These are phyloP conservation scores for Cladorrhinum samala DNA, from an alignment of 495 filamentous ascomycete genomes.

Conservation along the genomic window DNA sequence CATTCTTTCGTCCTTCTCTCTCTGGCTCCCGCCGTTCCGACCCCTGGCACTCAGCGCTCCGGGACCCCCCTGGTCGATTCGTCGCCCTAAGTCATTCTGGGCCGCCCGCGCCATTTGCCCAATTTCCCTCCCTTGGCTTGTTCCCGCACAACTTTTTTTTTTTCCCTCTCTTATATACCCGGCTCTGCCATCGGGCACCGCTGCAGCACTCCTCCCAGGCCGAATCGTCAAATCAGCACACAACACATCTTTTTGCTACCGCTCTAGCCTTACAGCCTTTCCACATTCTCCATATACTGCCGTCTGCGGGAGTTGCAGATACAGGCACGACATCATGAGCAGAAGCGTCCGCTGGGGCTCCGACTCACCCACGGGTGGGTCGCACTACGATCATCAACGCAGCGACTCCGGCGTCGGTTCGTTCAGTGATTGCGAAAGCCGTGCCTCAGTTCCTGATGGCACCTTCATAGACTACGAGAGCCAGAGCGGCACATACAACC, in stretches of 20 bases:
- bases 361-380: constrained; percentile 25
- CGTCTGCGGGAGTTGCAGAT: background rate
- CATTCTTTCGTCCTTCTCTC: constrained; percentile 8
- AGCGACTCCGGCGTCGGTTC: constrained; percentile 35
- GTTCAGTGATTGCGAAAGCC: constrained; percentile 30
- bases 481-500: constrained; percentile 17
- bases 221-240: constrained; percentile 35
- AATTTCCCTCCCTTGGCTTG: constrained; percentile 20
- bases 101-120: constrained; percentile 21
- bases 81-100: background rate
- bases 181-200: constrained; percentile 27
- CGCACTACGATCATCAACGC: constrained; percentile 25
- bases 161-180: constrained; percentile 19
- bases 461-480: constrained; percentile 20
- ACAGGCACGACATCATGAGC: constrained; percentile 18
- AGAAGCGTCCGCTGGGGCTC: constrained; percentile 32
- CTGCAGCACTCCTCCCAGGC: constrained; percentile 25
- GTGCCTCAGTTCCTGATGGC: constrained; percentile 22
- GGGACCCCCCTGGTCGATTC: background rate
- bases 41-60: constrained; percentile 11
- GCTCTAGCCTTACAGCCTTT: constrained; percentile 25
- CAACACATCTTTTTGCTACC: constrained; percentile 30
- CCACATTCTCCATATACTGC: constrained; percentile 10
- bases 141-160: constrained; percentile 23
- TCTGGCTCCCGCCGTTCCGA: constrained; percentile 16